Evolutionary conservation across 352 stramenopile genomes (phyloP), one percentile per base, ranked within the genome.

Genomic region (Pythium aristosporum): DNA sequence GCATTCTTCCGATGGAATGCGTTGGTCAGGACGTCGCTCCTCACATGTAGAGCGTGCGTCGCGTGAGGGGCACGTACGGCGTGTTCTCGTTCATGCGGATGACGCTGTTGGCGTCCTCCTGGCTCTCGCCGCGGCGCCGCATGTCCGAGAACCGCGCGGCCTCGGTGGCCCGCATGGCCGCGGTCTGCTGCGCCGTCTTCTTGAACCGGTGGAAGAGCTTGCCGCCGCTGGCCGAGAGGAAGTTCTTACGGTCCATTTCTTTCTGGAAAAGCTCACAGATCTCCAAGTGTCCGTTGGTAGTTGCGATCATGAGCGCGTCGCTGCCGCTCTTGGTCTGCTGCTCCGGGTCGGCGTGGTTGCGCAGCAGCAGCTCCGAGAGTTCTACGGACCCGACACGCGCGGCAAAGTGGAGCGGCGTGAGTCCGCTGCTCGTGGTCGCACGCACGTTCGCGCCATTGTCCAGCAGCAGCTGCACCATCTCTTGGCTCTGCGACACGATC

Each of bases 321-420:
- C 81, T 92, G 65, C 87, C 80, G 66, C 86, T 88, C 66, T 85
- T 88, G 61, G 84, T 91, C 62, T 78, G 77, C 56, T 86, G 85
- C 61, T 82, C 69, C 0, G 76, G 79, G 63, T 91, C 79, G 1
- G 82, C 84, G 49, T 86, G 57, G 64, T 89, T 76, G n/a, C 77
- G 72, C 43, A 93, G 54, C 51, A 93, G 55, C 34, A 85, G 81
- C 67, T 89, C 75, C 7, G 77, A 80, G 32, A 90, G 80, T 43
- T 73, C 77, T 12, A 88, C 34, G 6, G 73, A 81, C 3, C 81
- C 82, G 41, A 91, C 64, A 46, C 89, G 88, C 62, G 80, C 85
- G 1, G 81, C 82, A 48, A 91, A 91, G 57, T 91, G 85, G 54
- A 93, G 72, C 46, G 82, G 85, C n/a, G 85, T 92, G 54, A 89